A percentile compares a stretch with the other conserved stretches of the same genome.
Conservation (phyloP, 2,329 filamentous ascomycete species). For the Cryphonectria nitschkei region DNA sequence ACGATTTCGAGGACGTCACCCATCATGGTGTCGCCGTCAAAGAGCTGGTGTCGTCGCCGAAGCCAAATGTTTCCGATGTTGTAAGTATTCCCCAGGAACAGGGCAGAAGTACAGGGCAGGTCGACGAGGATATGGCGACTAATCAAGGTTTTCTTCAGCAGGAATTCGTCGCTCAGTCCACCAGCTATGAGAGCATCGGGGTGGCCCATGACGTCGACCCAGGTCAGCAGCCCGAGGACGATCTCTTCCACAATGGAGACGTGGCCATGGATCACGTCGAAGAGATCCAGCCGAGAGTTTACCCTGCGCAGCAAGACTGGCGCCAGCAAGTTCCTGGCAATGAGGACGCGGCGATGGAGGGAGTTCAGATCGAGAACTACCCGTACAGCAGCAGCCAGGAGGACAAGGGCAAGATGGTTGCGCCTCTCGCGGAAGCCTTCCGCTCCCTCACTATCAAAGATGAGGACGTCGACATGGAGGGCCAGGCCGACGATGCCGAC, state of each 20-base stretch:
- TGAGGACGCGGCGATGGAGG: neutral
- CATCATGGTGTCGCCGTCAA: neutral
- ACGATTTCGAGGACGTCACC: neutral
- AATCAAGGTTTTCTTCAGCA: neutral
- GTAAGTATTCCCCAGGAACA: neutral
- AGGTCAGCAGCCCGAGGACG: neutral
- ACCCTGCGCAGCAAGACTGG: neutral
- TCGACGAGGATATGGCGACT: neutral
- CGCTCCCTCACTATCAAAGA: neutral
- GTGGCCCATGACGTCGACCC: neutral
- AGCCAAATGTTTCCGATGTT: neutral
- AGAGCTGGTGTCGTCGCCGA: neutral
- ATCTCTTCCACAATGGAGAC: neutral
- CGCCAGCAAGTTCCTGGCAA: neutral
- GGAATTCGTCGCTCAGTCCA: neutral
- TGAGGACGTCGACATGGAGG: conserved; percentile 1
- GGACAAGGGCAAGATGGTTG: neutral
- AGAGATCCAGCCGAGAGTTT: neutral
- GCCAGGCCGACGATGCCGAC: neutral
- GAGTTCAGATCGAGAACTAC: neutral
- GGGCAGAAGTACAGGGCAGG: too few relatives aligned
- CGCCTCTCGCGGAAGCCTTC: neutral
- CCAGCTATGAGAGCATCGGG: neutral
- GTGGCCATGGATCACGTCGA: neutral
- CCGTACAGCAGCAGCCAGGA: neutral